A percentile compares a stretch with the other conserved stretches of the same genome.
Conservation (phyloP, 305 asterid genomes). For the Fraxinus velutina region DNA sequence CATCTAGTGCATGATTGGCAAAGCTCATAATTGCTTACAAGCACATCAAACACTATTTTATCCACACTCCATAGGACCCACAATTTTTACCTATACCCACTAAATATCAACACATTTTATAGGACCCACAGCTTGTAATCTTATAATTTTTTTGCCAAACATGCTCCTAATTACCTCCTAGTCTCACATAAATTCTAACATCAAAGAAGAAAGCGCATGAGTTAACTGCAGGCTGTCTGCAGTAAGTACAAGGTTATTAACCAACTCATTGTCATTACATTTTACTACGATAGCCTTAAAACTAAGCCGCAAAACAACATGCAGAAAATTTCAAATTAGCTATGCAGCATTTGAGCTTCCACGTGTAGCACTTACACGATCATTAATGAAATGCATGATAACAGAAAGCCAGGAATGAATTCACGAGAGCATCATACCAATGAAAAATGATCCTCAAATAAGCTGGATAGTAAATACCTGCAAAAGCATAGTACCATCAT, state of each 20-base stretch:
- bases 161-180: neutral
- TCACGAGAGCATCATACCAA: neutral
- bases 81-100: neutral
- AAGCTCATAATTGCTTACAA: neutral
- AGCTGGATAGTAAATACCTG: constrained; percentile 55
- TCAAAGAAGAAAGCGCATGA: neutral
- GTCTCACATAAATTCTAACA: neutral
- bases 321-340: neutral
- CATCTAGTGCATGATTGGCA: neutral
- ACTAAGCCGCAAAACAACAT: neutral
- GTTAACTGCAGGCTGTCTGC: neutral
- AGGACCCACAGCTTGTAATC: neutral
- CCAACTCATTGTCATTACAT: neutral
- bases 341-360: neutral
- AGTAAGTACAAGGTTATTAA: neutral
- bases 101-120: neutral
- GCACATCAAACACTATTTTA: neutral
- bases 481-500: constrained; percentile 86
- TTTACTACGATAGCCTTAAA: neutral
- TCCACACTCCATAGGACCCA: neutral
- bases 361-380: neutral
- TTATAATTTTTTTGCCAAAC: neutral
- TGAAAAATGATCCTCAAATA: constrained; percentile 10
- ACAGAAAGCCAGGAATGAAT: constrained; percentile 7
- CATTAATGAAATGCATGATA: neutral